Conservation (phyloP, 768 basidiomycete genomes). For the Xerocomellus chrysenteron region DNA sequence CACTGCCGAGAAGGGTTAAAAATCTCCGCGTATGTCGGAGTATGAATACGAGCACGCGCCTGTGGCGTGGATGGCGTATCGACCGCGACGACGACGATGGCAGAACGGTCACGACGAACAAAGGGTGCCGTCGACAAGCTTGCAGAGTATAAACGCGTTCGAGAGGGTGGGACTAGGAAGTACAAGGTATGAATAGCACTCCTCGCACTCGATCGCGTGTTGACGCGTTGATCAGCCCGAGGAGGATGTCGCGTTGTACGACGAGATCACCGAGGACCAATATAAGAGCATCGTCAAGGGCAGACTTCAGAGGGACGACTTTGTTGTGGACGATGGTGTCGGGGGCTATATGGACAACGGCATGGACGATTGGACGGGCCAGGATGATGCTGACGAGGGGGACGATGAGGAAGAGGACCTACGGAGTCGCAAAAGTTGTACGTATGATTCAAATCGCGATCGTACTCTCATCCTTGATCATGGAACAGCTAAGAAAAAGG, state of each 20-base stretch:
- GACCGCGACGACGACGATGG: constrained; percentile 16
- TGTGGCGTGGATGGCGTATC: constrained; percentile 22
- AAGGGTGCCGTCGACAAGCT: constrained; percentile 42
- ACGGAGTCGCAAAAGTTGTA: constrained; percentile 42
- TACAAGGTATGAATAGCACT: constrained; percentile 48
- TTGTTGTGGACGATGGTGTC: constrained; percentile 92
- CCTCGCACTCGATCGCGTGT: constrained; percentile 1
- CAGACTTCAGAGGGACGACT: constrained; percentile 85
- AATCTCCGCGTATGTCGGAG: constrained; percentile 26
- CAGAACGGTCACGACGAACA: constrained; percentile 29
- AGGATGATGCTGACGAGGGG: constrained; percentile 53
- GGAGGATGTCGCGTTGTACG: constrained; percentile 74
- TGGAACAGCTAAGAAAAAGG: constrained; percentile 30
- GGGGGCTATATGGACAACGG: constrained; percentile 95
- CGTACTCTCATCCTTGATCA: constrained; percentile 5
- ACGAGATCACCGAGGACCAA: constrained; percentile 87
- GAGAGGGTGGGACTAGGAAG: constrained; percentile 57
- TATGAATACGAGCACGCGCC: constrained; percentile 23
- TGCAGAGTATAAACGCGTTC: constrained; percentile 57
- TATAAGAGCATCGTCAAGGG: constrained; percentile 84
- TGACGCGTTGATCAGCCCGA: constrained; percentile 38
- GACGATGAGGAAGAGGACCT: constrained; percentile 45
- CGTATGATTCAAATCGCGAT: constrained; percentile 11
- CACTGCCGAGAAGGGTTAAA: neutral
- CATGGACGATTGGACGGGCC: constrained; percentile 87